Evolutionary conservation across 1,139 yeast genomes (phyloP).

Genomic region (Debaryomyces nepalensis): DNA sequence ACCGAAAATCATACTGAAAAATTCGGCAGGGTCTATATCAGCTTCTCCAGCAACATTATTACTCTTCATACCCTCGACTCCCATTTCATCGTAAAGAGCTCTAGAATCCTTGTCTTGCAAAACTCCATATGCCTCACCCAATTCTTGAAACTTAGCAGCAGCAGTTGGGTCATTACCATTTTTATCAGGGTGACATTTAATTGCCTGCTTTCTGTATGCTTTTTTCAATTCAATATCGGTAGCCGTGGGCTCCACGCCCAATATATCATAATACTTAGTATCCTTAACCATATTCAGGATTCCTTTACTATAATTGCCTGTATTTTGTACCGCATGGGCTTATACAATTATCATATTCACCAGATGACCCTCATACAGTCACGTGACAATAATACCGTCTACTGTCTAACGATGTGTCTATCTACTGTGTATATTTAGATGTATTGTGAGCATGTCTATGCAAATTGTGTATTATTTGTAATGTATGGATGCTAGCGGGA

Average conservation of each 20-base stretch:
- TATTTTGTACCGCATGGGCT: background rate
- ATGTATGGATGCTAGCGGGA: no score
- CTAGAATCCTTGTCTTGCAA: constrained; percentile 43
- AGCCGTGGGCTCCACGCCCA: constrained; percentile 82
- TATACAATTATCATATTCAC: no score
- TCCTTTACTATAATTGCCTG: background rate
- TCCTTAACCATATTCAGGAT: constrained; percentile 79
- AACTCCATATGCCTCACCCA: constrained; percentile 57
- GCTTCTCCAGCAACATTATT: constrained; percentile 28
- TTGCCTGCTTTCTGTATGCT: constrained; percentile 91
- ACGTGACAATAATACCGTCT: no score
- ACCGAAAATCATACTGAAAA: constrained; percentile 86
- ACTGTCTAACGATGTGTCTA: no score
- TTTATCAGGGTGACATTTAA: constrained; percentile 95
- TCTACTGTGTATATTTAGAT: no score
- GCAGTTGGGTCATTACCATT: constrained; percentile 79
- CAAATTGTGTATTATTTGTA: no score
- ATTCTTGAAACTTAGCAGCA: constrained; percentile 92
- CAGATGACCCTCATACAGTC: no score
- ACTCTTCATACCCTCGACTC: constrained; percentile 47
- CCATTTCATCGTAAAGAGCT: constrained; percentile 47
- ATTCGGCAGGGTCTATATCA: constrained; percentile 44
- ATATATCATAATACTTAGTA: constrained; percentile 81
- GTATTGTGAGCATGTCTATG: no score
- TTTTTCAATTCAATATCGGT: constrained; percentile 85